These are phyloP conservation scores for Kuraishia cidri DNA, from an alignment of 805 yeast species.

Conservation along the genomic window DNA sequence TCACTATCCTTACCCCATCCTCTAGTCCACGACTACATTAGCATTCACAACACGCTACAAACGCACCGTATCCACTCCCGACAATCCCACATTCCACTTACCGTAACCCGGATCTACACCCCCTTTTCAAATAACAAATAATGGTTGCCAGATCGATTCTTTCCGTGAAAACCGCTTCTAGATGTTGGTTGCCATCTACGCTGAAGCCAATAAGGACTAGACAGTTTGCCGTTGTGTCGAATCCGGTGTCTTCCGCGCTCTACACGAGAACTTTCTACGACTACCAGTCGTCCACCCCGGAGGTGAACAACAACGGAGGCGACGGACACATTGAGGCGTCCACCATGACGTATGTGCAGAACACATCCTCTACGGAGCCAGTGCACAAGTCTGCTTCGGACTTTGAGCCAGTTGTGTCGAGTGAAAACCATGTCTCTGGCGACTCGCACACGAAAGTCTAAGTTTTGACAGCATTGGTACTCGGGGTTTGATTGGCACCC, in stretches of 20 bases:
- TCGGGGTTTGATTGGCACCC: too few species aligned
- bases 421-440: conserved; percentile 12
- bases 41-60: too few species aligned
- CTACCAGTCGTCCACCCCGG: conserved; percentile 2
- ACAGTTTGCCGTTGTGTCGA: conserved; percentile 1
- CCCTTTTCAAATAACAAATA: too few species aligned
- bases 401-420: conserved; percentile 22
- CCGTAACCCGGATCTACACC: too few species aligned
- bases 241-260: neutral
- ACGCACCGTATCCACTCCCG: too few species aligned
- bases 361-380: conserved; percentile 7
- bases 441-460: conserved; percentile 13
- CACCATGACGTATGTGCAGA: conserved; percentile 18
- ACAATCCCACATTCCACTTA: too few species aligned
- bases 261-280: conserved; percentile 1
- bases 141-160: conserved; percentile 3
- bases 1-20: too few species aligned
- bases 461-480: too few species aligned
- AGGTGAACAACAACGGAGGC: conserved; percentile 20
- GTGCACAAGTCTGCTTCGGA: conserved; percentile 4
- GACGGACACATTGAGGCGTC: conserved; percentile 15
- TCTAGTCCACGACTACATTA: too few species aligned
- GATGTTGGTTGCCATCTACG: conserved; percentile 4
- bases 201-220: conserved; percentile 1
- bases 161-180: conserved; percentile 4